Percentiles rank a stretch among this genome's conserved stretches.
Conservation (phyloP, 2,329 filamentous ascomycete genomes). For the Cyanodermella asteris region DNA sequence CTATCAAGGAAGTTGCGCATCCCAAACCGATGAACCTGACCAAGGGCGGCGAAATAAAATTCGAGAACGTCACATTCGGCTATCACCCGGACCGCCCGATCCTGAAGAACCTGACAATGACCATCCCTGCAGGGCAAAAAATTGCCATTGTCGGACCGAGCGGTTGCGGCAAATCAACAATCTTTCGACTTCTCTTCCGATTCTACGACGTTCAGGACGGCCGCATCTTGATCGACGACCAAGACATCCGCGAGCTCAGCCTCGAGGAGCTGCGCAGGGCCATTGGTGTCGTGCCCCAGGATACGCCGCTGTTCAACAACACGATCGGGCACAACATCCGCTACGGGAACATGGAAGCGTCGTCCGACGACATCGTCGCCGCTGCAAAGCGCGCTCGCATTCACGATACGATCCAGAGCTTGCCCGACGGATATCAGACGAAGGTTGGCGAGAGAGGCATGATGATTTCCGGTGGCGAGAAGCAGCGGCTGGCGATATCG, state of each 20-base stretch:
- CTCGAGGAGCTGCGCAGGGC: conserved; percentile 62
- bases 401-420: conserved; percentile 55
- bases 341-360: conserved; percentile 66
- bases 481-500: conserved; percentile 71
- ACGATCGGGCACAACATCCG: conserved; percentile 89
- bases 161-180: conserved; percentile 88
- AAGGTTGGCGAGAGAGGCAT: conserved; percentile 83
- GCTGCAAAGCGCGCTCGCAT: conserved; percentile 70
- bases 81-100: conserved; percentile 78
- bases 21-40: conserved; percentile 51
- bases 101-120: conserved; percentile 60
- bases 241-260: conserved; percentile 67
- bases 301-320: conserved; percentile 92
- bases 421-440: conserved; percentile 76
- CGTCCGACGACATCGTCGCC: conserved; percentile 47
- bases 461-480: conserved; percentile 93
- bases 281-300: conserved; percentile 91
- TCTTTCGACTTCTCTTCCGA: conserved; percentile 75
- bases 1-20: conserved; percentile 53
- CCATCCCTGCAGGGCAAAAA: conserved; percentile 88
- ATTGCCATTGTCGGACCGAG: conserved; percentile 87
- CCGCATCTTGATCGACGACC: conserved; percentile 74
- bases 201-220: conserved; percentile 80
- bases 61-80: conserved; percentile 87
- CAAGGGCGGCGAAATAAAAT: conserved; percentile 70